Evolutionary conservation across 257 asterid species (phyloP).

Genomic region (Lantana camara): DNA sequence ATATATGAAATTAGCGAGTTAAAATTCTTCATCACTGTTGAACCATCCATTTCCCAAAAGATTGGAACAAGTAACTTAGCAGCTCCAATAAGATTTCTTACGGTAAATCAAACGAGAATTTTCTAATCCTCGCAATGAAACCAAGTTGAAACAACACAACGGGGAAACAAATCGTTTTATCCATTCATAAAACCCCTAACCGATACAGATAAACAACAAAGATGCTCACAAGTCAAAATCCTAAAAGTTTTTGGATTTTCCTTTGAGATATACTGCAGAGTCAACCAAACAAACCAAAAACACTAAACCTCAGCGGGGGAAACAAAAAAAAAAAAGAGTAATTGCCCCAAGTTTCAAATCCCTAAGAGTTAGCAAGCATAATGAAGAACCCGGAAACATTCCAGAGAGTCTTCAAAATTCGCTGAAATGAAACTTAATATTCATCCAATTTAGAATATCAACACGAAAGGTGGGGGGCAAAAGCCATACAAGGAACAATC

Average conservation of each 20-base stretch:
- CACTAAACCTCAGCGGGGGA: background rate
- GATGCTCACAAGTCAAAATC: slow-evolving; percentile 15
- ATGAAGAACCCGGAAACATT: slow-evolving; percentile 12
- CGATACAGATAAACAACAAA: slow-evolving; percentile 12
- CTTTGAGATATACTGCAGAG: slow-evolving; percentile 6
- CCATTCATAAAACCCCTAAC: slow-evolving; percentile 1
- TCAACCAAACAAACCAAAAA: slow-evolving; percentile 20
- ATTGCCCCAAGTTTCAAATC: background rate
- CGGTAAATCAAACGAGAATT: background rate
- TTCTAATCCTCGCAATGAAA: background rate
- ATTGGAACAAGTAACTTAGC: slow-evolving; percentile 24
- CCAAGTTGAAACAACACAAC: slow-evolving; percentile 5
- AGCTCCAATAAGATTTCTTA: background rate
- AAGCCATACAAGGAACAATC: slow-evolving; percentile 49
- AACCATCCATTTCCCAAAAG: slow-evolving; percentile 15
- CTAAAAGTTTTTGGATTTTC: background rate
- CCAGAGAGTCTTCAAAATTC: slow-evolving; percentile 5
- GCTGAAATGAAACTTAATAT: background rate
- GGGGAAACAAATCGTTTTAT: background rate
- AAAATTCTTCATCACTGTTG: slow-evolving; percentile 15
- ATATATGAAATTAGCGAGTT: slow-evolving; percentile 9
- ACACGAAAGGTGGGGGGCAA: slow-evolving; percentile 22
- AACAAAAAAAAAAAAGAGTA: no score
- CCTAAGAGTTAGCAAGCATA: background rate
- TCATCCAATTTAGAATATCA: slow-evolving; percentile 7